Conservation (phyloP, 2,329 filamentous ascomycete species). For the Hirsutella thompsonii region DNA sequence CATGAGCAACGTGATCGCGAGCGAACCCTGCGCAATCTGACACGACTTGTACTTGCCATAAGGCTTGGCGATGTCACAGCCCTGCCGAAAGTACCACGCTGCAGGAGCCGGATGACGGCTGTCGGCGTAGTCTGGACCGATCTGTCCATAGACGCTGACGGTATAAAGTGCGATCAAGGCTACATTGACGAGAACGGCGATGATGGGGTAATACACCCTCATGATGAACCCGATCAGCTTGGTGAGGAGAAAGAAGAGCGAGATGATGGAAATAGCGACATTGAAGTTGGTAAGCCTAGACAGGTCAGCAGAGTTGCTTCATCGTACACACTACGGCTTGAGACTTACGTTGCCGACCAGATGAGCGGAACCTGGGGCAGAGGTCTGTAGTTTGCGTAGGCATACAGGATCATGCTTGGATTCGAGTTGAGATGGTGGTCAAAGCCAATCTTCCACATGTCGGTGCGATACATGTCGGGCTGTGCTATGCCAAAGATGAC, state of each 20-base stretch:
- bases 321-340: too few relatives aligned
- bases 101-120: slow-evolving; percentile 44
- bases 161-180: slow-evolving; percentile 49
- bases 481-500: slow-evolving; percentile 62
- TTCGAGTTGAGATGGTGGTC: slow-evolving; percentile 63
- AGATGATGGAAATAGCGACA: slow-evolving; percentile 62
- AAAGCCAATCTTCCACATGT: slow-evolving; percentile 60
- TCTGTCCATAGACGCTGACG: slow-evolving; percentile 56
- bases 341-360: slow-evolving; percentile 61
- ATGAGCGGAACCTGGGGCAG: slow-evolving; percentile 52
- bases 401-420: slow-evolving; percentile 56
- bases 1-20: slow-evolving; percentile 53
- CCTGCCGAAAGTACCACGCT: slow-evolving; percentile 65
- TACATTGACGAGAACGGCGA: slow-evolving; percentile 46
- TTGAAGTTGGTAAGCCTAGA: slow-evolving; percentile 61
- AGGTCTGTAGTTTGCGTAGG: slow-evolving; percentile 57
- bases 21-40: slow-evolving; percentile 52
- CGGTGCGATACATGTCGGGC: slow-evolving; percentile 58
- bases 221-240: slow-evolving; percentile 60
- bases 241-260: slow-evolving; percentile 61
- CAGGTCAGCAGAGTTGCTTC: too few relatives aligned
- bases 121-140: slow-evolving; percentile 61
- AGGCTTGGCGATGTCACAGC: slow-evolving; percentile 47
- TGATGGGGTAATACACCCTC: slow-evolving; percentile 55
- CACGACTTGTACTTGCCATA: slow-evolving; percentile 46